Conservation (phyloP, 1,139 yeast genomes). For the Spathaspora sp. region DNA sequence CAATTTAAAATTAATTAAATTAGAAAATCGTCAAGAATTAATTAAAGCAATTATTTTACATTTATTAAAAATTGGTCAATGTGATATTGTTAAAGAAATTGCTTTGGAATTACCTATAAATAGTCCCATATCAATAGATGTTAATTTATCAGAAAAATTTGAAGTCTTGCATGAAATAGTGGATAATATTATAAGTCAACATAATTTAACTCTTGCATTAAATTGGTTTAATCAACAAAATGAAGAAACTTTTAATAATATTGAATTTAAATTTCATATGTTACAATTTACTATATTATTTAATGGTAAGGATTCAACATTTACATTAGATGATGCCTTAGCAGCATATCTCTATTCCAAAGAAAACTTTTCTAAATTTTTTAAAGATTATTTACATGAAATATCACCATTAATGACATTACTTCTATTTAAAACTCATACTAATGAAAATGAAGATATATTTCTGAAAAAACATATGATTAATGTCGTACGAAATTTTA, state of each 20-base stretch:
- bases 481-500: slow-evolving; percentile 22
- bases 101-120: slow-evolving; percentile 21
- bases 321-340: slow-evolving; percentile 27
- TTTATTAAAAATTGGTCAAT: slow-evolving; percentile 43
- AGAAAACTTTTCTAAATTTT: slow-evolving; percentile 49
- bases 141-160: slow-evolving; percentile 27
- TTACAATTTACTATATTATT: slow-evolving; percentile 52
- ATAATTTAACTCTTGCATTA: slow-evolving; percentile 35
- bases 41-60: slow-evolving; percentile 42
- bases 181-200: slow-evolving; percentile 32
- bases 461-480: slow-evolving; percentile 21
- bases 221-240: slow-evolving; percentile 33
- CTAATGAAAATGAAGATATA: slow-evolving; percentile 15
- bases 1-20: slow-evolving; percentile 18
- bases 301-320: slow-evolving; percentile 21
- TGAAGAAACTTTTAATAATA: slow-evolving; percentile 12
- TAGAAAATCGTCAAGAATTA: slow-evolving; percentile 35
- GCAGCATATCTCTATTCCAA: slow-evolving; percentile 59
- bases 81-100: slow-evolving; percentile 35
- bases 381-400: slow-evolving; percentile 35
- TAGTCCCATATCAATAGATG: slow-evolving; percentile 21
- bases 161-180: slow-evolving; percentile 34
- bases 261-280: slow-evolving; percentile 66
- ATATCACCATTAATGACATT: slow-evolving; percentile 57
- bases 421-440: slow-evolving; percentile 32